These are phyloP conservation scores for Zygosaccharomyces lentus DNA, from an alignment of 805 yeast genomes.

Conservation along the genomic window DNA sequence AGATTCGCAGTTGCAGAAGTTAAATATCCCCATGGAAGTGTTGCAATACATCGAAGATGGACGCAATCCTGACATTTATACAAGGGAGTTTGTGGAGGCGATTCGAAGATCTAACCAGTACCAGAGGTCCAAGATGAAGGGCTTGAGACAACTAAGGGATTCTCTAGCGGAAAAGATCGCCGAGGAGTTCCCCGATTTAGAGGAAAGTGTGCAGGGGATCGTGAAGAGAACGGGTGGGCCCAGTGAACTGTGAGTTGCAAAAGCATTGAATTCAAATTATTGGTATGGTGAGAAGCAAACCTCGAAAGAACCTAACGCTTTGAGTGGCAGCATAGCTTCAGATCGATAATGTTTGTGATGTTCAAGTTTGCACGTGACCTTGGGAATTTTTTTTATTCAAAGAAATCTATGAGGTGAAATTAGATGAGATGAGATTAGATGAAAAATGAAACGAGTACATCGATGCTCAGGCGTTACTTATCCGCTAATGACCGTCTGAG, in stretches of 20 bases:
- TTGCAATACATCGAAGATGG: constrained; percentile 92
- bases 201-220: constrained; percentile 53
- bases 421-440: constrained; percentile 6
- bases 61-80: constrained; percentile 93
- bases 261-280: neutral
- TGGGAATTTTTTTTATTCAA: neutral
- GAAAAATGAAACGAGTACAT: neutral
- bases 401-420: constrained; percentile 5
- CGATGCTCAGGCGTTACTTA: neutral
- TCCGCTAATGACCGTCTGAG: neutral
- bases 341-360: no score
- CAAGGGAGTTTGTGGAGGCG: constrained; percentile 93
- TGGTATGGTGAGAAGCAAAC: no score
- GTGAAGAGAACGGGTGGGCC: constrained; percentile 36
- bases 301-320: no score
- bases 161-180: constrained; percentile 63
- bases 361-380: neutral
- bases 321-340: no score
- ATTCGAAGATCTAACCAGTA: constrained; percentile 87
- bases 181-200: constrained; percentile 76
- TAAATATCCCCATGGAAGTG: constrained; percentile 76
- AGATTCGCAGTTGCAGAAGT: constrained; percentile 33
- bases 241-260: neutral
- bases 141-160: constrained; percentile 58
- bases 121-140: constrained; percentile 77